phyloP scores from a whole-genome alignment of 2,329 filamentous ascomycete species.

The Fusarium phyllophilum region DNA sequence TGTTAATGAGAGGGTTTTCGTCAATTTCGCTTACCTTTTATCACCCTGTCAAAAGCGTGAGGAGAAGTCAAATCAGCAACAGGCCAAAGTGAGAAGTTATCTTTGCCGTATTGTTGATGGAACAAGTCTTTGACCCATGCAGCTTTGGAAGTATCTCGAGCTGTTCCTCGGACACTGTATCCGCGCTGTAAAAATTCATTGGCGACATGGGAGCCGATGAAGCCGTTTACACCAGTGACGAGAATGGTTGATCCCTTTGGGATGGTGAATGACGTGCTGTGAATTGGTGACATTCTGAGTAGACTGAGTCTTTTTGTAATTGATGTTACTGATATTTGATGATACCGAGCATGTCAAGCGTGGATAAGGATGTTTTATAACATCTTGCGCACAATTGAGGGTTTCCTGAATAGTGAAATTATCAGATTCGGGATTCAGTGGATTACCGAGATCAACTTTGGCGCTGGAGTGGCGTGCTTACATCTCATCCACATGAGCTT shows the following conservation, averaged over 20 bases:
- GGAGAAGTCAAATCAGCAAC: neutral
- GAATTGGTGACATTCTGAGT: neutral
- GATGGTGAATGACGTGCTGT: neutral
- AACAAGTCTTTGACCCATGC: neutral
- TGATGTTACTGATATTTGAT: neutral
- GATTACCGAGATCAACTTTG: neutral
- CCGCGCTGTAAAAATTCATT: neutral
- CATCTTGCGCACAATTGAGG: neutral
- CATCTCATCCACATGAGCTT: rapidly evolving
- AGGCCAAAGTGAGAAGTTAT: neutral
- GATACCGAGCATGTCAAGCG: rapidly evolving
- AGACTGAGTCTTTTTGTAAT: rapidly evolving
- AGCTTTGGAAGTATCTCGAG: rapidly evolving
- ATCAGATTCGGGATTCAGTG: neutral
- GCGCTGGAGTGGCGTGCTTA: neutral
- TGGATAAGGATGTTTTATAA: neutral
- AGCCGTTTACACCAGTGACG: neutral
- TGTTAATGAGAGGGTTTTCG: rapidly evolving
- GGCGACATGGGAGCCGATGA: neutral
- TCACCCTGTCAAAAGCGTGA: neutral
- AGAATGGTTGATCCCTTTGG: neutral
- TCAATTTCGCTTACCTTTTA: neutral
- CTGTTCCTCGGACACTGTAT: neutral
- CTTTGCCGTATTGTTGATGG: neutral
- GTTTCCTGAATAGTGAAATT: neutral